Evolutionary conservation across 2,329 filamentous ascomycete species (phyloP).

Genomic region (Pseudogymnoascus verrucosus): DNA sequence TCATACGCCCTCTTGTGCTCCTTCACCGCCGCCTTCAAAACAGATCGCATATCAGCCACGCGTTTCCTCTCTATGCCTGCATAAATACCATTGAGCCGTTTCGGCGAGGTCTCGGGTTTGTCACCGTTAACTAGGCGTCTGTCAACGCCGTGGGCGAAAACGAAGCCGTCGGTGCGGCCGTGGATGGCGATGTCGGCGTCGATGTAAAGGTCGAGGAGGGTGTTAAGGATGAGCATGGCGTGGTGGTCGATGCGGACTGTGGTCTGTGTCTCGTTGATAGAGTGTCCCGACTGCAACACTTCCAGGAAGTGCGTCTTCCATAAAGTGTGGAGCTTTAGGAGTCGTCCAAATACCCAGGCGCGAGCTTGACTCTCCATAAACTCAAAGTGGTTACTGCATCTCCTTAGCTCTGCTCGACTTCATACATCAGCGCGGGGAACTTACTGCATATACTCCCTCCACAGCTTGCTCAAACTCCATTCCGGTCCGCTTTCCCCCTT

Average conservation of each 20-base stretch:
- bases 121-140: constrained; percentile 8
- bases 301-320: constrained; percentile 17
- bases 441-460: constrained; percentile 19
- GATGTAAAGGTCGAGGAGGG: constrained; percentile 19
- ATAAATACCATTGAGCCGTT: constrained; percentile 13
- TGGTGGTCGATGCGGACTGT: constrained; percentile 18
- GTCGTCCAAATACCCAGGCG: constrained; percentile 14
- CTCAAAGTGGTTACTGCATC: constrained; percentile 13
- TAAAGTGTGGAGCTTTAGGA: constrained; percentile 15
- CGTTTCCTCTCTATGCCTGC: constrained; percentile 11
- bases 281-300: constrained; percentile 11
- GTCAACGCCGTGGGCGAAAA: constrained; percentile 13
- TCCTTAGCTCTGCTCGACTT: neutral
- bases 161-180: constrained; percentile 16
- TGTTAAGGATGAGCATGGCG: constrained; percentile 18
- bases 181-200: constrained; percentile 16
- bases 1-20: neutral
- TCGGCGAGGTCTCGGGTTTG: constrained; percentile 2
- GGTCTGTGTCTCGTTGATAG: constrained; percentile 15
- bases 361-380: constrained; percentile 17
- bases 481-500: constrained; percentile 14
- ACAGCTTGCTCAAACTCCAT: constrained; percentile 17
- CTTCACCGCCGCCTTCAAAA: neutral
- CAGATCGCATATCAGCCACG: neutral
- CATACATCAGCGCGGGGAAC: neutral